Percentiles rank a stretch among this genome's conserved stretches.
These are phyloP conservation scores for Pisolithus tinctorius DNA, from an alignment of 768 basidiomycete species.

Conservation along the genomic window DNA sequence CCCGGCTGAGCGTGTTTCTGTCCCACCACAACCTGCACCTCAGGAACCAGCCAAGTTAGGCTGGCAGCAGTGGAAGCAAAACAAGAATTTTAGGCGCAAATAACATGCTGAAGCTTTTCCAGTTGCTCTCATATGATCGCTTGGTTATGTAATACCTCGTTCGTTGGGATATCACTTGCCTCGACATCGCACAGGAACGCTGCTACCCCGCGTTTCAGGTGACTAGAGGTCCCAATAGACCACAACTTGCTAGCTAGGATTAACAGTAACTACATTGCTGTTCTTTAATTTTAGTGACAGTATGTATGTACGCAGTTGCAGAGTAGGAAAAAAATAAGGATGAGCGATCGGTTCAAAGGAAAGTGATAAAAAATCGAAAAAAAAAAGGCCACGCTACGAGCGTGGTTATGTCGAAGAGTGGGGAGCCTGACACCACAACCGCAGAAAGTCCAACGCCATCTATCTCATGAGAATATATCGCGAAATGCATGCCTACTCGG, in stretches of 20 bases:
- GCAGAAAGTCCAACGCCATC: conserved; percentile 14
- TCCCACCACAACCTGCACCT: conserved; percentile 6
- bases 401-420: conserved; percentile 19
- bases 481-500: conserved; percentile 42
- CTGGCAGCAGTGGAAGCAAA: conserved; percentile 49
- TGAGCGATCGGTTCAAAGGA: conserved; percentile 23
- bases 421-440: conserved; percentile 4
- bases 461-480: conserved; percentile 12
- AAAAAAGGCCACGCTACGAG: conserved; percentile 14
- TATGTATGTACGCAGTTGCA: conserved; percentile 34
- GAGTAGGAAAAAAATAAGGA: conserved; percentile 14
- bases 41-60: conserved; percentile 28
- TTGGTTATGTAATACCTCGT: too few species aligned
- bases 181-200: too few species aligned
- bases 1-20: conserved; percentile 1
- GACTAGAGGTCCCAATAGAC: conserved; percentile 7
- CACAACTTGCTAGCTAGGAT: conserved; percentile 25
- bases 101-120: conserved; percentile 3
- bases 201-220: conserved; percentile 18
- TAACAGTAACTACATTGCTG: conserved; percentile 46
- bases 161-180: too few species aligned
- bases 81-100: conserved; percentile 12
- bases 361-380: conserved; percentile 33
- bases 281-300: conserved; percentile 36
- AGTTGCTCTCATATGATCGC: too few species aligned